Evolutionary conservation across 305 asterid genomes (phyloP).

Genomic region (Fraxinus greggii): DNA sequence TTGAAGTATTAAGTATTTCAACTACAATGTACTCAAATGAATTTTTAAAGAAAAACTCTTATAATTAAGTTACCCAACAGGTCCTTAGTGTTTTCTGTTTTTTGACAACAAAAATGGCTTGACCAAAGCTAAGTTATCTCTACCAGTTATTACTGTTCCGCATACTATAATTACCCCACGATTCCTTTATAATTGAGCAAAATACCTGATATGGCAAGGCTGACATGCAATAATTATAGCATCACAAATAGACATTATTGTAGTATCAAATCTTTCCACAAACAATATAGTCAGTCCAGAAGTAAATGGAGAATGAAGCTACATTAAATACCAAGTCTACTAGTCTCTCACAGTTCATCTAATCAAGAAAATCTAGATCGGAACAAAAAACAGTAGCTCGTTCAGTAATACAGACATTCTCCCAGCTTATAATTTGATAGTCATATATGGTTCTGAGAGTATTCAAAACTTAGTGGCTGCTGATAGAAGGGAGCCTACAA

Average conservation of each 20-base stretch:
- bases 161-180: background rate
- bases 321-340: background rate
- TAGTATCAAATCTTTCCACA: background rate
- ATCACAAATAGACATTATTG: background rate
- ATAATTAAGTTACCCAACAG: background rate
- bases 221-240: background rate
- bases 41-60: background rate
- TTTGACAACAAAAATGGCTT: background rate
- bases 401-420: background rate
- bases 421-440: background rate
- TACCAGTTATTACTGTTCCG: background rate
- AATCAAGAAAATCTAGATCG: background rate
- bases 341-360: background rate
- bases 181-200: background rate
- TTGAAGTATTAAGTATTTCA: background rate
- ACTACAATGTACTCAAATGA: background rate
- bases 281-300: background rate
- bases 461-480: slow-evolving; percentile 86
- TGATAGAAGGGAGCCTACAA: slow-evolving; percentile 62
- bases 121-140: background rate
- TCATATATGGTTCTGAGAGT: slow-evolving; percentile 23
- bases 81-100: background rate
- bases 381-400: background rate
- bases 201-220: background rate
- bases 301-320: background rate